phyloP scores from a whole-genome alignment of 2,329 filamentous ascomycete species.

The Trichoderma sp. region DNA sequence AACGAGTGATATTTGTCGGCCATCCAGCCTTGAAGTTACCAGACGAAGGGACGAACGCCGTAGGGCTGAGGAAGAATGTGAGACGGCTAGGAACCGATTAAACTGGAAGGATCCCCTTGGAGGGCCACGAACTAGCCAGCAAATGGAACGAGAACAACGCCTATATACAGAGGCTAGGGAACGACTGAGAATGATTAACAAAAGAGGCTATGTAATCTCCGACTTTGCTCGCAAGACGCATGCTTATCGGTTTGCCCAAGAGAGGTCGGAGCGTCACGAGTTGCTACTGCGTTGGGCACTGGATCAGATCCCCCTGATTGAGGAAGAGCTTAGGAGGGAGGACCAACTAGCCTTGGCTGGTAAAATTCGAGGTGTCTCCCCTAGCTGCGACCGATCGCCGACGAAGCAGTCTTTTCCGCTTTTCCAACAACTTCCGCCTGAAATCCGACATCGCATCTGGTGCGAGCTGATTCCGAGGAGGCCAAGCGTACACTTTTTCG shows the following conservation, averaged over 20 bases:
- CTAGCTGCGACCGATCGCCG: neutral
- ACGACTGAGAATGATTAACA: neutral
- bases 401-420: neutral
- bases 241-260: conserved; percentile 18
- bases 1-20: conserved; percentile 14
- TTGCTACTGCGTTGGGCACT: conserved; percentile 24
- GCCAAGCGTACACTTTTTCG: conserved; percentile 16
- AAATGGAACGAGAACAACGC: neutral
- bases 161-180: neutral
- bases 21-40: conserved; percentile 5
- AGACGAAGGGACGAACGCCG: conserved; percentile 7
- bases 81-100: neutral
- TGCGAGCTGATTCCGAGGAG: neutral
- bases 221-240: conserved; percentile 13
- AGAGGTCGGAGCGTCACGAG: conserved; percentile 22
- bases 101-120: neutral
- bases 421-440: conserved; percentile 9
- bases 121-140: neutral
- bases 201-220: neutral
- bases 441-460: conserved; percentile 17
- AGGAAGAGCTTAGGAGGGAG: conserved; percentile 19
- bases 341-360: neutral
- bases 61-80: neutral
- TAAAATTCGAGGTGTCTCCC: neutral
- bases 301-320: conserved; percentile 23